phyloP scores from a whole-genome alignment of 306 rosid species.

The Dalbergia cochinchinensis region DNA sequence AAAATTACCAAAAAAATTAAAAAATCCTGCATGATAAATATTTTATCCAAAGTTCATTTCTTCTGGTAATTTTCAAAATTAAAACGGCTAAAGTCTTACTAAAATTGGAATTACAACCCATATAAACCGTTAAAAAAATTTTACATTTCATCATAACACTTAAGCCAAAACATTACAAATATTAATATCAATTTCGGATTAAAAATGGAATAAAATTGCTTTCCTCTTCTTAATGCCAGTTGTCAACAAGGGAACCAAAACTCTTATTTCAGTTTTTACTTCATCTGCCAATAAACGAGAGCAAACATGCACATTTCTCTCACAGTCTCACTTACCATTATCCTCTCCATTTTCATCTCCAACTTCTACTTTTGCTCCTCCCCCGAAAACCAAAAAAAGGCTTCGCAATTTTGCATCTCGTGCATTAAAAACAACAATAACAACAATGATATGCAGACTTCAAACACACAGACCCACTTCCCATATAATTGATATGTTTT shows the following conservation, averaged over 20 bases:
- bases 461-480: constrained; percentile 11
- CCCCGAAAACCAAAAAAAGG: not conserved
- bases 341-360: not conserved
- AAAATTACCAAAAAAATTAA: not conserved
- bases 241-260: not conserved
- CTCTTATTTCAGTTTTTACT: not conserved
- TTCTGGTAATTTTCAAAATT: not conserved
- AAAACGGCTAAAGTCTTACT: not conserved
- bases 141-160: not conserved
- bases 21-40: constrained; percentile 4
- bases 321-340: not conserved
- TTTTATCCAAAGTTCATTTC: not conserved
- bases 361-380: not conserved
- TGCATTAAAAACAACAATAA: not conserved
- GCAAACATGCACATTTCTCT: constrained; percentile 13
- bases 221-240: constrained; percentile 26
- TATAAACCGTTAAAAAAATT: not conserved
- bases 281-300: not conserved
- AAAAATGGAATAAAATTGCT: constrained; percentile 12
- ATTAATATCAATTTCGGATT: not conserved
- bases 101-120: not conserved
- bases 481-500: not conserved
- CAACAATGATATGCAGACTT: not conserved
- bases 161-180: not conserved
- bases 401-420: constrained; percentile 4